Evolutionary conservation across 768 basidiomycete species (phyloP), one percentile per base, ranked within the genome.

Genomic region (Auricularia sp.): DNA sequence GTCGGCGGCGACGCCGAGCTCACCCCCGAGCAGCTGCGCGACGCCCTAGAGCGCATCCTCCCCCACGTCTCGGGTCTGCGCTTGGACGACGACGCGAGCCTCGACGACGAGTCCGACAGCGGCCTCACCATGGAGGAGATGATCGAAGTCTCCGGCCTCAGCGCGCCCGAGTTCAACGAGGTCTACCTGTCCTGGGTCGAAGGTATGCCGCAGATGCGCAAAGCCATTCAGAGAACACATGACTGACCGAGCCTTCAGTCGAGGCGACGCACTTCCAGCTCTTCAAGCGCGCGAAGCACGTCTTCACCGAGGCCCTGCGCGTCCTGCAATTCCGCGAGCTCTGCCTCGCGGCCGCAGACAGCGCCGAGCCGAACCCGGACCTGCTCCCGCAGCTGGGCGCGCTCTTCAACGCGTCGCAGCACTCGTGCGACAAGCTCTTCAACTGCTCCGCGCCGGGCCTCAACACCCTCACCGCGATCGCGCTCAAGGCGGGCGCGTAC

Each of bases 391-490:
- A 75, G 36, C 82, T 92, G 5, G 93, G 92, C 21, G 72, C 71
- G 21, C 73, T 93, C 63, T 91, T 95, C 88, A 84, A 91, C 70
- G 85, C 85, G 62, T 90, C 87, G 18, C 91, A 93, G 71, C 75
- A 75, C 56, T 87, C 85, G 70, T 93, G 92, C 73, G 70, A 82
- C 39, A 72, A 79, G 53, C 72, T 88, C 8, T 95, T 81, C 70
- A 86, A 94, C 66, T 93, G 90, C 75, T 90, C 89, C 7, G 89
- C 88, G 71, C 81, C 84, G 1, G 90, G 95, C 75, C 75, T 94
- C 18, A 84, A 96, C 71, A 75, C 84, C 69, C 80, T 95, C 8
- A 84, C 84, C 2, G 71, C 68, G 47, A 74, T 95, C 23, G 87
- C 90, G 8, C 76, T 81, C 61, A 77, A 82, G 18, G 84, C 87